These are phyloP conservation scores for Avicennia marina DNA, from an alignment of 257 asterid genomes.

Conservation along the genomic window DNA sequence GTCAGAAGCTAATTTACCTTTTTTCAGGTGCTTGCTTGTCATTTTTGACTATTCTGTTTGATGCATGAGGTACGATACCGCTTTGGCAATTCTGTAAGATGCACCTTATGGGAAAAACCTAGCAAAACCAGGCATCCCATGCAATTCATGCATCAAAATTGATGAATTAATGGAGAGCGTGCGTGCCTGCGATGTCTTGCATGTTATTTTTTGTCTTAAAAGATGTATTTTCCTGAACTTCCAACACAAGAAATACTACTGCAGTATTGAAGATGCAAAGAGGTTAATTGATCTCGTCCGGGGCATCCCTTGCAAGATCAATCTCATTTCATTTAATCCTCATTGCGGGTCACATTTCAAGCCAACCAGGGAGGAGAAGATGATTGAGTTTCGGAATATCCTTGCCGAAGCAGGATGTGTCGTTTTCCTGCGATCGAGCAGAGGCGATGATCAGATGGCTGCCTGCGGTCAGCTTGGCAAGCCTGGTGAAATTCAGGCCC, in stretches of 20 bases:
- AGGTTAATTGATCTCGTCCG: constrained; percentile 63
- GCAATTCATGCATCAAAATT: not conserved
- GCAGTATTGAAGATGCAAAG: constrained; percentile 80
- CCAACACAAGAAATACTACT: too few relatives aligned
- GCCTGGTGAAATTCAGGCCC: constrained; percentile 86
- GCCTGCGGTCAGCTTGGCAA: constrained; percentile 98
- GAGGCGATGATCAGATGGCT: constrained; percentile 98
- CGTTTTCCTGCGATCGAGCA: constrained; percentile 62
- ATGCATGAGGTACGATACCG: too few relatives aligned
- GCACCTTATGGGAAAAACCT: not conserved
- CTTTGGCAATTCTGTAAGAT: too few relatives aligned
- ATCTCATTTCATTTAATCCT: constrained; percentile 89
- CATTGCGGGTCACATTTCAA: constrained; percentile 77
- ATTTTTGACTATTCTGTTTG: too few relatives aligned
- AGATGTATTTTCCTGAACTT: too few relatives aligned
- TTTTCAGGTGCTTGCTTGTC: too few relatives aligned
- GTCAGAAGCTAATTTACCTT: too few relatives aligned
- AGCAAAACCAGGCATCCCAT: too few relatives aligned
- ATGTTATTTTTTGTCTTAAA: not conserved
- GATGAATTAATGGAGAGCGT: too few relatives aligned
- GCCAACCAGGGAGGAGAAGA: constrained; percentile 73
- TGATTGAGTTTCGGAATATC: constrained; percentile 71
- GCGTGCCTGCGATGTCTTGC: too few relatives aligned
- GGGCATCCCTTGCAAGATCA: constrained; percentile 97
- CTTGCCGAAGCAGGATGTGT: constrained; percentile 76